Percentiles rank a stretch among this genome's conserved stretches.
Evolutionary conservation across 2,329 filamentous ascomycete species (phyloP).

Genomic region (Claviceps fusiformis): DNA sequence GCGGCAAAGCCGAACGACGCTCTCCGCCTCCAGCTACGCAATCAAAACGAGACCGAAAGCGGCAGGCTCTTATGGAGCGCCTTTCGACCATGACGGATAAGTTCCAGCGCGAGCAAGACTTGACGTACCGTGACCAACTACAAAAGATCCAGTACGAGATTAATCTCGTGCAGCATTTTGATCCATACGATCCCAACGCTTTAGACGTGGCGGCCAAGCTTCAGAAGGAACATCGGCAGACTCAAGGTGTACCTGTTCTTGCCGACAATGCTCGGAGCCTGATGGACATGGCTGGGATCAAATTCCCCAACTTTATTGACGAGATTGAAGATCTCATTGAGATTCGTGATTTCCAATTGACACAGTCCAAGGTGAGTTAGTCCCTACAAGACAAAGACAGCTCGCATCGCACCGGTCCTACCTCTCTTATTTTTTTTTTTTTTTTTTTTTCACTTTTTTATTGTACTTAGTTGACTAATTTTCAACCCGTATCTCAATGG

Average conservation of each 20-base stretch:
- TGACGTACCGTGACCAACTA: slow-evolving; percentile 76
- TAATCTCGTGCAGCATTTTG: slow-evolving; percentile 69
- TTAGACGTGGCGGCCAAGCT: slow-evolving; percentile 58
- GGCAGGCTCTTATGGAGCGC: slow-evolving; percentile 68
- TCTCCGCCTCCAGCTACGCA: slow-evolving; percentile 27
- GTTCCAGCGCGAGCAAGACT: slow-evolving; percentile 69
- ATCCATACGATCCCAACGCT: slow-evolving; percentile 61
- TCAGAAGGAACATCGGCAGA: slow-evolving; percentile 40
- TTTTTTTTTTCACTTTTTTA: too few relatives aligned
- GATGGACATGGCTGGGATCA: slow-evolving; percentile 64
- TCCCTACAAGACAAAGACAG: neutral
- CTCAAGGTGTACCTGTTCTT: slow-evolving; percentile 24
- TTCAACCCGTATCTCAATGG: too few relatives aligned
- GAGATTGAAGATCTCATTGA: slow-evolving; percentile 82
- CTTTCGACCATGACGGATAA: slow-evolving; percentile 62
- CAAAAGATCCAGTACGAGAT: slow-evolving; percentile 88
- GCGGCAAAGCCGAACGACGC: slow-evolving; percentile 21
- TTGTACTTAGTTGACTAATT: too few relatives aligned
- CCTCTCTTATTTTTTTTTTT: too few relatives aligned
- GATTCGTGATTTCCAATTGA: slow-evolving; percentile 70
- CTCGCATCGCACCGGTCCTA: too few relatives aligned
- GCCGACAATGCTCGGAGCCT: slow-evolving; percentile 38
- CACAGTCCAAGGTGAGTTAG: slow-evolving; percentile 59
- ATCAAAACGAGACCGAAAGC: slow-evolving; percentile 84
- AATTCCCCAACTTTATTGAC: slow-evolving; percentile 74